phyloP scores from a whole-genome alignment of 2,329 filamentous ascomycete genomes.

The Clarireedia monteithiana region DNA sequence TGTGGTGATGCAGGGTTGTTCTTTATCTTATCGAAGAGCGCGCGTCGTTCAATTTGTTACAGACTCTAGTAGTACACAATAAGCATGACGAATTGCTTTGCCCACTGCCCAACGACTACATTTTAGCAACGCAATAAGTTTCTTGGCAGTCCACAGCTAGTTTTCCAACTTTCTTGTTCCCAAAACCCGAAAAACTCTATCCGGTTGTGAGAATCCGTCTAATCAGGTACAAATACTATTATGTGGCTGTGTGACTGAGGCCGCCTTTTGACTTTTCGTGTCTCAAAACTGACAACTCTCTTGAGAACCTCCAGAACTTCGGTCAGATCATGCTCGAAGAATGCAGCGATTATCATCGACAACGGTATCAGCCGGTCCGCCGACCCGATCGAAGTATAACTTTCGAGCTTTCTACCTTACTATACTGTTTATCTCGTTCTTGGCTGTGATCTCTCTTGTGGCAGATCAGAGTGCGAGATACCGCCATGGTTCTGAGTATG shows the following conservation, averaged over 20 bases:
- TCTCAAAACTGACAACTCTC: background rate
- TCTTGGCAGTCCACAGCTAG: background rate
- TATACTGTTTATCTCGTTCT: constrained; percentile 23
- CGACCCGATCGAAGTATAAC: constrained; percentile 18
- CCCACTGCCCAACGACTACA: background rate
- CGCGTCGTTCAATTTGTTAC: background rate
- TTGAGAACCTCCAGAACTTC: background rate
- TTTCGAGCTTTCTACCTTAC: constrained; percentile 30
- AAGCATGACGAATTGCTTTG: background rate
- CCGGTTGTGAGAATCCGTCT: too few relatives aligned
- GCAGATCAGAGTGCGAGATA: constrained; percentile 26
- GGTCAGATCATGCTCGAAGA: constrained; percentile 19
- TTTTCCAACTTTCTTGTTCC: too few relatives aligned
- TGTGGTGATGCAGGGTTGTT: background rate
- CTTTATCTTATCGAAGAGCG: background rate
- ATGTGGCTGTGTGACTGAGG: background rate
- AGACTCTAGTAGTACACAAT: background rate
- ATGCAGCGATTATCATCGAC: constrained; percentile 19
- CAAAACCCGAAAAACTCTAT: too few relatives aligned
- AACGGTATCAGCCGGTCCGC: constrained; percentile 12
- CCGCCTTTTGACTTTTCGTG: background rate
- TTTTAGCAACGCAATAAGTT: too few relatives aligned
- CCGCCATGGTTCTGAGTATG: constrained; percentile 23
- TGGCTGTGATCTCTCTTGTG: constrained; percentile 26
- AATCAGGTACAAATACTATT: background rate